phyloP scores from a whole-genome alignment of 148 eudicot species.

The Drosera capensis region DNA sequence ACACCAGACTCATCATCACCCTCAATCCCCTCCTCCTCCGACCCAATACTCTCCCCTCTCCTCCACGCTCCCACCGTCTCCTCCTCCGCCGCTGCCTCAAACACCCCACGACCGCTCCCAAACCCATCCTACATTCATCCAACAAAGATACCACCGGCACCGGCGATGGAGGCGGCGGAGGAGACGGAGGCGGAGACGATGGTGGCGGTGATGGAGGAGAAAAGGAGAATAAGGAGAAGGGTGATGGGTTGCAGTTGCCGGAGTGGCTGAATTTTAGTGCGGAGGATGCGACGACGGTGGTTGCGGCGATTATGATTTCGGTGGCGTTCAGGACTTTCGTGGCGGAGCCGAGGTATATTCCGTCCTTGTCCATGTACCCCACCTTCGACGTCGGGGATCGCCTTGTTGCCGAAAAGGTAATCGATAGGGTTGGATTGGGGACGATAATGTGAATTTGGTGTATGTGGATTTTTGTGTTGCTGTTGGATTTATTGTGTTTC shows the following conservation, averaged over 20 bases:
- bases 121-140: too few species aligned
- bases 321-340: slow-evolving; percentile 77
- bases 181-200: slow-evolving; percentile 28
- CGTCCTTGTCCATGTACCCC: slow-evolving; percentile 95
- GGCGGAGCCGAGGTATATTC: slow-evolving; percentile 94
- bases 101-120: too few species aligned
- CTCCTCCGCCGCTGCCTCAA: too few species aligned
- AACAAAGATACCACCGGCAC: too few species aligned
- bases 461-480: too few species aligned
- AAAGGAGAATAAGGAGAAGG: slow-evolving; percentile 15
- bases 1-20: too few species aligned
- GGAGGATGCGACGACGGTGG: slow-evolving; percentile 77
- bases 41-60: too few species aligned
- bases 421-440: neutral
- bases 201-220: too few species aligned
- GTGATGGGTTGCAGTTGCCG: slow-evolving; percentile 32
- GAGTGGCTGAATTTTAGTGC: slow-evolving; percentile 73
- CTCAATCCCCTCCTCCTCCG: too few species aligned
- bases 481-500: too few species aligned
- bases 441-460: neutral
- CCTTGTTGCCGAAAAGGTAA: slow-evolving; percentile 92
- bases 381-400: slow-evolving; percentile 95
- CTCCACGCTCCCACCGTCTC: too few species aligned
- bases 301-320: slow-evolving; percentile 66
- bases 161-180: slow-evolving; percentile 35